Conservation (phyloP, 2,329 filamentous ascomycete species). For the Ophiosphaerella narmari region DNA sequence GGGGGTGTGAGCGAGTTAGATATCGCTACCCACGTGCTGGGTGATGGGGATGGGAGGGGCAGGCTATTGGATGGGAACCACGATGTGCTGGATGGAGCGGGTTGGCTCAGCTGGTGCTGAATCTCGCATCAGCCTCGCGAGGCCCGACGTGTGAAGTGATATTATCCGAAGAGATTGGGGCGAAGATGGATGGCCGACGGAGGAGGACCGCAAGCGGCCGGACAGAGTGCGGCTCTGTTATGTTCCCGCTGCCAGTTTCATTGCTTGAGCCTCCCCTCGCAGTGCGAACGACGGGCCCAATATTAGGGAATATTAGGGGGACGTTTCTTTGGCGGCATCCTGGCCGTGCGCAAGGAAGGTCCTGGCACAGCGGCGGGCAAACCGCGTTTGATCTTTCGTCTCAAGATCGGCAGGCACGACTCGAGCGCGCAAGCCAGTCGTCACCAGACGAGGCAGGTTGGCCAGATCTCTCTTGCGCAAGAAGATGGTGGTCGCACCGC, state of each 20-base stretch:
- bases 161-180: too few relatives aligned
- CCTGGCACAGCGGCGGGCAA: slow-evolving; percentile 13
- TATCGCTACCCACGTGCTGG: too few relatives aligned
- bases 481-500: not conserved
- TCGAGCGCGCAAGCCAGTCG: not conserved
- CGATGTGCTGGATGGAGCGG: too few relatives aligned
- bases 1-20: too few relatives aligned
- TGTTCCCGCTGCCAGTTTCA: slow-evolving; percentile 15
- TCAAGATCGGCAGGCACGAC: slow-evolving; percentile 21
- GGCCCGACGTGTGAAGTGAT: not conserved
- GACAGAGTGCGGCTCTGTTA: slow-evolving; percentile 8
- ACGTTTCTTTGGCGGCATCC: slow-evolving; percentile 10
- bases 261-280: slow-evolving; percentile 16
- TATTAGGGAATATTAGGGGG: slow-evolving; percentile 15
- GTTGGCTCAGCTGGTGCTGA: too few relatives aligned
- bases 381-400: slow-evolving; percentile 14
- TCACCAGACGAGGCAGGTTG: slow-evolving; percentile 6
- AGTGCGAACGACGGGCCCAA: slow-evolving; percentile 11
- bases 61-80: too few relatives aligned
- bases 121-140: not conserved
- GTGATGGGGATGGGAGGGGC: too few relatives aligned
- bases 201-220: not conserved
- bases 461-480: not conserved
- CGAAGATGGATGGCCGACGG: too few relatives aligned
- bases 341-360: slow-evolving; percentile 6